Evolutionary conservation across 139 green algal species (phyloP).

Genomic region (Desmodesmus armatus): DNA sequence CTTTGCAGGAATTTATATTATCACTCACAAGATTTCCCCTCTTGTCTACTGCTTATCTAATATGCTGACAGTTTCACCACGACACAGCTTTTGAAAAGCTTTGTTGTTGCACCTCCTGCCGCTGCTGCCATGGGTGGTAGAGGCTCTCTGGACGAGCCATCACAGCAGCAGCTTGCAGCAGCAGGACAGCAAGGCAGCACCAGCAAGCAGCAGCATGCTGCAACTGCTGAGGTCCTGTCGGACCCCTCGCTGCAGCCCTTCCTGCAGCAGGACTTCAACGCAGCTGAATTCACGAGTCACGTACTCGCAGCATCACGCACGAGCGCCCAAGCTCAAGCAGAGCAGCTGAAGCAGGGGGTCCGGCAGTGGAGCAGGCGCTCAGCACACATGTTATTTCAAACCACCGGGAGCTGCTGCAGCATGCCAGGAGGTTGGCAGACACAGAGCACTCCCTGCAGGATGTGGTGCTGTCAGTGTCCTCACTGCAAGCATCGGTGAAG

Average conservation of each 20-base stretch:
- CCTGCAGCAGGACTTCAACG: slow-evolving; percentile 68
- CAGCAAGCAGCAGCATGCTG: no score
- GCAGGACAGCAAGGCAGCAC: slow-evolving; percentile 26
- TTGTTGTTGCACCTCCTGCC: no score
- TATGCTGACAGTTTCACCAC: no score
- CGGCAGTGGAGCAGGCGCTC: slow-evolving; percentile 68
- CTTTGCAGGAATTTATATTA: no score
- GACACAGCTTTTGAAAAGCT: no score
- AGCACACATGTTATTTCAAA: slow-evolving; percentile 60
- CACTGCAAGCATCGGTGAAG: slow-evolving; percentile 71
- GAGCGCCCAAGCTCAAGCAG: slow-evolving; percentile 69
- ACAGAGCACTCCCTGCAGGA: slow-evolving; percentile 68
- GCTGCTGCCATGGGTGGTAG: not conserved
- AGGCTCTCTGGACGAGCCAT: not conserved
- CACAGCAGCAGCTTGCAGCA: slow-evolving; percentile 8
- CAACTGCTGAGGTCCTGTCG: slow-evolving; percentile 31
- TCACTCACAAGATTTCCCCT: no score
- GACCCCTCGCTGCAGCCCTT: slow-evolving; percentile 50
- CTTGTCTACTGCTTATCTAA: no score
- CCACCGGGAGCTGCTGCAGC: slow-evolving; percentile 63
- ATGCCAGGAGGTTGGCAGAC: slow-evolving; percentile 64
- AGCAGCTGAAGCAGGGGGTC: slow-evolving; percentile 74
- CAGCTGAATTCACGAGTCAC: slow-evolving; percentile 73
- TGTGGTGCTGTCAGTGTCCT: slow-evolving; percentile 72
- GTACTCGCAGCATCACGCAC: slow-evolving; percentile 73